Percentiles rank a stretch among this genome's conserved stretches.
Evolutionary conservation across 306 rosid genomes (phyloP).

Genomic region (Mimosa pudica): DNA sequence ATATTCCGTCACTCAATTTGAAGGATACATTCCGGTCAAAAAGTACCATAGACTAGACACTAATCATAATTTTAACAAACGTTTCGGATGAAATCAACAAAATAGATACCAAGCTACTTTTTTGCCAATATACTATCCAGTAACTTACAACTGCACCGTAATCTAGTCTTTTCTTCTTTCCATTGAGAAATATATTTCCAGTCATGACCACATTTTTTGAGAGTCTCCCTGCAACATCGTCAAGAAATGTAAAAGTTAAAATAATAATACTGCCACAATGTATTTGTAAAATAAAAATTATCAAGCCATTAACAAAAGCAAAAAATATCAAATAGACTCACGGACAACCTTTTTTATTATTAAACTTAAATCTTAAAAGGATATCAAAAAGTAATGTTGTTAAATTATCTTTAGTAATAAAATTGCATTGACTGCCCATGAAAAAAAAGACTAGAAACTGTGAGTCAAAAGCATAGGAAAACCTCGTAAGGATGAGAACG

Average conservation of each 20-base stretch:
- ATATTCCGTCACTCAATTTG: neutral
- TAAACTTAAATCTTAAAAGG: neutral
- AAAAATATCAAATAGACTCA: neutral
- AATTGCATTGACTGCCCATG: neutral
- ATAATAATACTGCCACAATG: neutral
- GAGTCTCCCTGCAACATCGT: constrained; percentile 63
- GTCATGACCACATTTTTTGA: constrained; percentile 80
- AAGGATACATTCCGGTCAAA: neutral
- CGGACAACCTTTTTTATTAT: neutral
- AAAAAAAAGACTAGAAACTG: neutral
- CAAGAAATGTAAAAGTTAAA: constrained; percentile 20
- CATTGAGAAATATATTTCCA: constrained; percentile 72
- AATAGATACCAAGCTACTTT: neutral
- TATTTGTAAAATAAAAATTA: neutral
- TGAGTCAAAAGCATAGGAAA: neutral
- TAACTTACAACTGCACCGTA: constrained; percentile 70
- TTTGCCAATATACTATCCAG: neutral
- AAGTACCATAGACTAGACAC: neutral
- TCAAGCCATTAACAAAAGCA: neutral
- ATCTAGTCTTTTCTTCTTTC: constrained; percentile 66
- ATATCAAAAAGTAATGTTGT: neutral
- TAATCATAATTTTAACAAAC: neutral
- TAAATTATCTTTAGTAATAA: neutral
- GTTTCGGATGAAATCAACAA: constrained; percentile 3
- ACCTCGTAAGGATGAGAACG: too few species aligned